Conservation (phyloP, 1,284 basidiomycete species). For the Rhodotorula sp. region DNA sequence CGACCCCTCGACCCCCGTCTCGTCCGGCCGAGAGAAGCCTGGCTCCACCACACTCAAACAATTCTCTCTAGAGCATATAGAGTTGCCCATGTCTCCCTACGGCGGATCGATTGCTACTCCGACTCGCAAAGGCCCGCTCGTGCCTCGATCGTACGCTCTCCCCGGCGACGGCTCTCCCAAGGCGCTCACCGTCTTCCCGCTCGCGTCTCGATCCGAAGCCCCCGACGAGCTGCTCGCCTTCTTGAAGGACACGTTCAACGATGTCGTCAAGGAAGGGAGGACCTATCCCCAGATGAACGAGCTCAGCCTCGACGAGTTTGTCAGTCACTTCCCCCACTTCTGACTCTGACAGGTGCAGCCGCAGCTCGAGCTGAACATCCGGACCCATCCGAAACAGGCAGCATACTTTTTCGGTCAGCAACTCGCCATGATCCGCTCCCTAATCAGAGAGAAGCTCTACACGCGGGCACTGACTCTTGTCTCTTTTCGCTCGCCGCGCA, state of each 20-base stretch:
- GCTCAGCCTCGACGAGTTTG: slow-evolving; percentile 52
- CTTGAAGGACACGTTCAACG: slow-evolving; percentile 56
- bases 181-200: slow-evolving; percentile 21
- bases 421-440: not conserved
- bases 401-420: slow-evolving; percentile 36
- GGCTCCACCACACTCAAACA: too few relatives aligned
- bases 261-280: slow-evolving; percentile 68
- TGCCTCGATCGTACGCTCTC: slow-evolving; percentile 28
- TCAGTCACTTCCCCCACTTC: slow-evolving; percentile 11
- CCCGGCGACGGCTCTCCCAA: slow-evolving; percentile 1
- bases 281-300: slow-evolving; percentile 78
- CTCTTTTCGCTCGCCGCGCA: too few relatives aligned
- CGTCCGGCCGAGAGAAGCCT: too few relatives aligned
- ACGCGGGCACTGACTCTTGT: too few relatives aligned
- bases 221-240: slow-evolving; percentile 54
- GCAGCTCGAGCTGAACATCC: not conserved
- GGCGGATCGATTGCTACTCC: slow-evolving; percentile 25
- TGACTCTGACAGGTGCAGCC: not conserved
- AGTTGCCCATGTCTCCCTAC: slow-evolving; percentile 41
- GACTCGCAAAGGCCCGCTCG: slow-evolving; percentile 9
- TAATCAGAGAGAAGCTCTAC: too few relatives aligned
- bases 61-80: too few relatives aligned
- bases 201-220: slow-evolving; percentile 61
- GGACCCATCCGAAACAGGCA: slow-evolving; percentile 2
- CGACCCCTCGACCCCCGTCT: too few relatives aligned